A percentile compares a stretch with the other conserved stretches of the same genome.
Conservation (phyloP, 176 grass and related monocot species). For the Lolium rigidum region DNA sequence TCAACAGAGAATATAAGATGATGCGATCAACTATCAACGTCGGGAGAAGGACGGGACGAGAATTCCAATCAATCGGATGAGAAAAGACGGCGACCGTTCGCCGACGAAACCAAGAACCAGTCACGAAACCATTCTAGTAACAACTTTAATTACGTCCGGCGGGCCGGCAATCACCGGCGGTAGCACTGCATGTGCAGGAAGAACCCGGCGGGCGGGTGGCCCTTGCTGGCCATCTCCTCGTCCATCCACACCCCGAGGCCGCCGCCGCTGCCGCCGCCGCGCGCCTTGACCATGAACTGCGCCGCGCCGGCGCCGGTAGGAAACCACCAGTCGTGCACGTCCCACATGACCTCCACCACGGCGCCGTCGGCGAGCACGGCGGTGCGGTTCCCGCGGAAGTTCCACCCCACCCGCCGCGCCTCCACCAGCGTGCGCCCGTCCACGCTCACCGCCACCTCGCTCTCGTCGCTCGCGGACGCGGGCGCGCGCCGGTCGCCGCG, state of each 20-base stretch:
- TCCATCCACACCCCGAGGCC: conserved; percentile 74
- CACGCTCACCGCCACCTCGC: conserved; percentile 71
- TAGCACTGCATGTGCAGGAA: conserved; percentile 65
- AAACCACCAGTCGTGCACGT: conserved; percentile 93
- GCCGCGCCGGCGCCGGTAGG: conserved; percentile 34
- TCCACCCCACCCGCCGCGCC: conserved; percentile 73
- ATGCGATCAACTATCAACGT: conserved; percentile 12
- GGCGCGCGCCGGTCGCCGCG: conserved; percentile 57
- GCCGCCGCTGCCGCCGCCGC: conserved; percentile 32
- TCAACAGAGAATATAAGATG: neutral
- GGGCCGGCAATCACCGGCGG: conserved; percentile 34
- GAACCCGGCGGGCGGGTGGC: conserved; percentile 53
- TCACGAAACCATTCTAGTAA: neutral
- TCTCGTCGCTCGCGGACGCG: conserved; percentile 40
- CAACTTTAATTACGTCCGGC: too few species aligned
- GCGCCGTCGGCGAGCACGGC: conserved; percentile 67
- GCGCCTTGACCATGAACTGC: conserved; percentile 91
- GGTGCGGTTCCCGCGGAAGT: conserved; percentile 82
- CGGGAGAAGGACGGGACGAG: neutral
- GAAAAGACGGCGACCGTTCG: neutral
- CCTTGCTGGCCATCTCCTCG: conserved; percentile 59
- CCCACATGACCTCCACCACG: conserved; percentile 92
- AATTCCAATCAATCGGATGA: neutral
- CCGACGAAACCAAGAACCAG: neutral
- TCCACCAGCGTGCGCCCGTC: conserved; percentile 71